These are phyloP conservation scores for Ophioceras dolichostomum DNA, from an alignment of 2,329 filamentous ascomycete genomes.

Conservation along the genomic window DNA sequence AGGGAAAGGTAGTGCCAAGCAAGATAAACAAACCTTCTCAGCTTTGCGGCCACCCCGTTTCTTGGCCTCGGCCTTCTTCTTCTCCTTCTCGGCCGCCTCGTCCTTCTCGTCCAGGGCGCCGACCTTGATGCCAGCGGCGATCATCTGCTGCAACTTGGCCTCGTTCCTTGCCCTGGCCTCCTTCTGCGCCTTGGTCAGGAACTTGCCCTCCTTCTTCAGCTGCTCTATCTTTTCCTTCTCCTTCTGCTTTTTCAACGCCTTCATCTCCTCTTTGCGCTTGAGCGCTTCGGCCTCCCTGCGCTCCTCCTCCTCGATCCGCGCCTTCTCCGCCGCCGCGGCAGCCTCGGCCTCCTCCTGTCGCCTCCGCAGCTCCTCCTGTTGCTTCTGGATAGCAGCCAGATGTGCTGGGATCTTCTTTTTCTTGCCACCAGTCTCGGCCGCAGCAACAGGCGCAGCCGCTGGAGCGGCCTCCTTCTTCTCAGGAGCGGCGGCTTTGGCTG, in stretches of 20 bases:
- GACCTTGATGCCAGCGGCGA: constrained; percentile 64
- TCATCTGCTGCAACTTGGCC: constrained; percentile 73
- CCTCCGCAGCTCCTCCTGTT: constrained; percentile 65
- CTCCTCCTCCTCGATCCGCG: constrained; percentile 53
- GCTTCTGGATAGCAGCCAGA: constrained; percentile 62
- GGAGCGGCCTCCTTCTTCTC: constrained; percentile 34
- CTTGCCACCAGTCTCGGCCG: constrained; percentile 42
- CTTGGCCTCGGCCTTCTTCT: constrained; percentile 66
- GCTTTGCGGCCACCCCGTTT: constrained; percentile 57
- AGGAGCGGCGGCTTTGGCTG: constrained; percentile 37
- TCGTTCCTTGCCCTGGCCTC: constrained; percentile 72
- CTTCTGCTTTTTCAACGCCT: constrained; percentile 68
- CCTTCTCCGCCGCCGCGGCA: constrained; percentile 49
- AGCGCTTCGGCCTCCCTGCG: constrained; percentile 52
- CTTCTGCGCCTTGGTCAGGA: constrained; percentile 74
- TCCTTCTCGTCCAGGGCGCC: constrained; percentile 42
- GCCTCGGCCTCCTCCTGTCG: constrained; percentile 52
- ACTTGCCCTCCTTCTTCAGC: constrained; percentile 79
- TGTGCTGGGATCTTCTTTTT: constrained; percentile 87
- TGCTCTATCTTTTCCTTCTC: constrained; percentile 81
- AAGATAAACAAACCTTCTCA: constrained; percentile 27
- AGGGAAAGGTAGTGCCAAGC: neutral
- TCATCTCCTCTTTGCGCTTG: constrained; percentile 59
- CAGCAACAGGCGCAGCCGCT: constrained; percentile 17
- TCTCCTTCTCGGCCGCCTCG: constrained; percentile 44